Base-by-base conservation (phyloP, 2,329 filamentous ascomycete genomes). In the Xylariaceae sp. region DNA sequence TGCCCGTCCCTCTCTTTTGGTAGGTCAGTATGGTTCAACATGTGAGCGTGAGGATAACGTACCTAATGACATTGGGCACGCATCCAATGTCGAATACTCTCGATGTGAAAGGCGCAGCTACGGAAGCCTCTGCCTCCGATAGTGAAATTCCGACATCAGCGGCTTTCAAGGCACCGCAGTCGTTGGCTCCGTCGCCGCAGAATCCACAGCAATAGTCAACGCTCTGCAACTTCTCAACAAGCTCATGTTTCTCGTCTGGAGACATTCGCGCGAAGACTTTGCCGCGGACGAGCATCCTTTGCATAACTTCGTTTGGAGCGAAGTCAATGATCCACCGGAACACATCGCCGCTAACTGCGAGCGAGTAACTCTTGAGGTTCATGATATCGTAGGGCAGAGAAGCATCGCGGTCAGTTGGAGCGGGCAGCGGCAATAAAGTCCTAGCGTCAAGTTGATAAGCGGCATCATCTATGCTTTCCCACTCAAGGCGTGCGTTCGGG, bases 251-350 rank as follows among this genome's bases (percentile, higher is more conserved):
- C 71, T 99, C 94, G 67, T 99, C 95, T 0, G 94, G 95, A 1
- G 93, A 97, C 94, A 99, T 99, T 61, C 94, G 88, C 4, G 94
- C 95, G 70, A 96, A 99, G 1, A 99, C 90, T 70, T 94, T 93
- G 22, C 93, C 92, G 48, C 82, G 83, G 34, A 96, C 87, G 49
- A 99, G 88, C 86, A 97, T 93, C 78, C 82, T 77, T 54, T 87
- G 85, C 33, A 97, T 75, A 0, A 95, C 80, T 49, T 89, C 84
- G n/a, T 89, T 83, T 0, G 87, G 84, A 0, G 89, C 93, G 69
- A 86, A 97, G 71, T 99, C 93, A 45, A 99, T 79, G 46, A 97
- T 85, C 94, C 94, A 99, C 56, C 94, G 87, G 71, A 99, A 99
- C 0, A 96, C 89, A 63, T 99, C 94, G 42, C 94, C 95, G 51